Evolutionary conservation across 2,329 filamentous ascomycete species (phyloP), one percentile per base, ranked within the genome.

Genomic region (Fusarium sulawesiense): DNA sequence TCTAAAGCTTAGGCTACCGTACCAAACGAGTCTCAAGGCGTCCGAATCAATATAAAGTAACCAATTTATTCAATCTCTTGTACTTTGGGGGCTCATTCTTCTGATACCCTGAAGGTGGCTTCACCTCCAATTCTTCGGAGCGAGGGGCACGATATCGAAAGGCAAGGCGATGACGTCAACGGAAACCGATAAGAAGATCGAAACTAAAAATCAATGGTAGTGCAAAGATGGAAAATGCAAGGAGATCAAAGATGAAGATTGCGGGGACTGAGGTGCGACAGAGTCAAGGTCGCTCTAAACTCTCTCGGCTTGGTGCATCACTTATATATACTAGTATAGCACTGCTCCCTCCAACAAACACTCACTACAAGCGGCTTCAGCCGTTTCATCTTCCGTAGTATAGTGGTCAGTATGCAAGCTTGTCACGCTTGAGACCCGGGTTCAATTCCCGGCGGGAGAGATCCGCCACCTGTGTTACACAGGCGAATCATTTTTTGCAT

Each of bases 341-440:
- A 7, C 3, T 0, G 6, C 12, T 20, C 9, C 8, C 12, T 30
- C 2, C 6, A 25, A 48, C 45, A 48, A 48, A 25, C 45, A 25
- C 45, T 48, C 45, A 48, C 45, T 48, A 48, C 45, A 37, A 48
- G 25, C 45, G 29, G 45, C 20, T 30, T 48, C n/a, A 30, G 29
- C 20, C n/a, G 25, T 48, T 48, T 37, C 27, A 16, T 50, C 47
- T 50, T 53, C 49, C 49, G 49, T 53, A 51, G 49, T 53, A 53
- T 53, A 53, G 49, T 53, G 49, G 49, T 53, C 49, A 53, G 49
- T 53, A 53, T 53, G 49, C 49, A 53, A 53, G 49, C 49, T 53
- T 53, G 49, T 53, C 49, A 53, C 49, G 49, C 49, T 53, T 53
- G 49, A 53, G 49, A 53, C 49, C 49, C 49, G 49, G 49, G 49